phyloP scores from a whole-genome alignment of 768 basidiomycete genomes.

The Megacollybia marginata region DNA sequence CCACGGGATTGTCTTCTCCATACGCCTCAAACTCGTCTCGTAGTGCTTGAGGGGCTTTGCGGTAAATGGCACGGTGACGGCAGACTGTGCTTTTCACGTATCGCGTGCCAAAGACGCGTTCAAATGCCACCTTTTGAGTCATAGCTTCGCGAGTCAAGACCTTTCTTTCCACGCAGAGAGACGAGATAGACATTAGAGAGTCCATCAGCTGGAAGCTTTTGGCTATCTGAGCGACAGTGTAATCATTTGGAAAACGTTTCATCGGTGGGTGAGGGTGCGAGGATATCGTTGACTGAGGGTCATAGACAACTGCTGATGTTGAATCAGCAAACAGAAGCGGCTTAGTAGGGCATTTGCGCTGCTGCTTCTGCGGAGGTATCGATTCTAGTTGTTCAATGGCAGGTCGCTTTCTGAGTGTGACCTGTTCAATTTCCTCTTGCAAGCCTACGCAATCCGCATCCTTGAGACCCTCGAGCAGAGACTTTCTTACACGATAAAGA shows the following conservation, averaged over 20 bases:
- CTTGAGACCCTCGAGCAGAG: slow-evolving; percentile 46
- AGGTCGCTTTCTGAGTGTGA: slow-evolving; percentile 9
- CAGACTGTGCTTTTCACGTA: slow-evolving; percentile 74
- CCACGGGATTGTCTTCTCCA: slow-evolving; percentile 48
- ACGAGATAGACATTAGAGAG: background rate
- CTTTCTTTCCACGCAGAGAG: slow-evolving; percentile 34
- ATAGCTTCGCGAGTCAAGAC: slow-evolving; percentile 26
- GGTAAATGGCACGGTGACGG: slow-evolving; percentile 63
- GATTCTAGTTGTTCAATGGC: slow-evolving; percentile 14
- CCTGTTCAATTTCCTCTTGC: slow-evolving; percentile 48
- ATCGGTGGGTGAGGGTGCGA: slow-evolving; percentile 56
- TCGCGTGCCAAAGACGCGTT: slow-evolving; percentile 61
- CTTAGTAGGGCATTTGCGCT: slow-evolving; percentile 7
- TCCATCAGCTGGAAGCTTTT: slow-evolving; percentile 47
- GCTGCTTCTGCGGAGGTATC: slow-evolving; percentile 16
- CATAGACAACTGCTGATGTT: slow-evolving; percentile 3
- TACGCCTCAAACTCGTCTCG: slow-evolving; percentile 45
- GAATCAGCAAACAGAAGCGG: background rate
- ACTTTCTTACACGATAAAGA: slow-evolving; percentile 53
- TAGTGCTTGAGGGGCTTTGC: slow-evolving; percentile 41
- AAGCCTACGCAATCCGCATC: slow-evolving; percentile 55
- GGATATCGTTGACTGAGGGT: slow-evolving; percentile 25
- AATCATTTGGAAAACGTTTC: slow-evolving; percentile 75
- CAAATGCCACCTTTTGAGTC: slow-evolving; percentile 62
- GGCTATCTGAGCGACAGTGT: slow-evolving; percentile 60